Base-by-base conservation (phyloP, 2,329 filamentous ascomycete genomes). In the Trichoderma semiorbis region DNA sequence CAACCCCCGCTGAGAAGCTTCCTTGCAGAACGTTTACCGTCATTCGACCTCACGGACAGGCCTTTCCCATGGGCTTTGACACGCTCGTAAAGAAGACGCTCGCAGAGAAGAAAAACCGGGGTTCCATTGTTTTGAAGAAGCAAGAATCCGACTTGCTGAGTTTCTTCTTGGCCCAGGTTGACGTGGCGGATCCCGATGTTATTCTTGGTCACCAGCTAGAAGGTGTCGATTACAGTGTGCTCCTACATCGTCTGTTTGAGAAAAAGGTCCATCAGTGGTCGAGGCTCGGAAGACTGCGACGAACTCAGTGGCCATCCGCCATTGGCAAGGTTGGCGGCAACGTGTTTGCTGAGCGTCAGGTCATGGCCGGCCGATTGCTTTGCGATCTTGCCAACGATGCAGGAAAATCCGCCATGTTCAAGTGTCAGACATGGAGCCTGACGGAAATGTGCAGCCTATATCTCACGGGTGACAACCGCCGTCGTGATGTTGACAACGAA, bases 391-490 rank as follows among this genome's bases (percentile, higher is more conserved):
- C 92, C 72, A 99, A 99, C 80, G 96, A 99, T 76, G 93, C 97
- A 78, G 96, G 96, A 81, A 98, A 98, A 85, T 98, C 95, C 12
- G 89, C 94, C 75, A 98, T 98, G 95, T 91, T 89, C 77, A 97
- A 97, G 83, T 99, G 96, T 81, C 95, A 98, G 81, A 97, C 95
- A 3, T 99, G 96, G 96, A 97, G 93, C 80, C 86, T 99, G 81
- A 97, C 95, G 2, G 96, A 99, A 81, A 99, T 99, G 95, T 97
- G 94, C 80, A 93, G 91, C 74, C 87, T 98, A 18, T 97, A 98
- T 75, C 90, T 99, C 6, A 87, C 90, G 36, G 89, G 89, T 30
- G 89, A 89, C 71, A 91, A 91, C 78, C 86, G 86, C 55, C 92
- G 96, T 55, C 89, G 91, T 70, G 96, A 99, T 47, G 83, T 99